Evolutionary conservation across 441 rosid species (phyloP).

Genomic region (Bruguiera hainesii): DNA sequence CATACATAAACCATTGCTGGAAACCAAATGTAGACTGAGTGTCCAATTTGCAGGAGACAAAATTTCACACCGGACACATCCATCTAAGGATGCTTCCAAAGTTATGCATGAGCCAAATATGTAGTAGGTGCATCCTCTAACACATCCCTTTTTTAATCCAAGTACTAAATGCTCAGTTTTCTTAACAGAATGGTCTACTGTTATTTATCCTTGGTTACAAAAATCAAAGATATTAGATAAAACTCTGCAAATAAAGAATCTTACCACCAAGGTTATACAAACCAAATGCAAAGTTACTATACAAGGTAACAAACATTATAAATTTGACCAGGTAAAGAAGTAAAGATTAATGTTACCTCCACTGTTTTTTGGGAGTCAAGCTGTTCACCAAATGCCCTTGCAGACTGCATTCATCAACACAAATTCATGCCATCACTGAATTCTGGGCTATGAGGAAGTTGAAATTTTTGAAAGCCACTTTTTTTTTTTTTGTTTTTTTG

Average conservation of each 20-base stretch:
- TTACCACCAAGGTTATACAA: background rate
- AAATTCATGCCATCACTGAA: background rate
- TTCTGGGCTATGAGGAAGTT: no score
- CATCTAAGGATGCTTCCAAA: no score
- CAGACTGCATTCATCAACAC: constrained; percentile 37
- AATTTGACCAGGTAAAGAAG: constrained; percentile 1
- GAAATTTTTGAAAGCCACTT: no score
- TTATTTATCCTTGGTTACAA: background rate
- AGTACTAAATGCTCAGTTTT: background rate
- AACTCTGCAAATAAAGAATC: no score
- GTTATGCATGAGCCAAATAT: no score
- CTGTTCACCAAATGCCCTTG: constrained; percentile 36
- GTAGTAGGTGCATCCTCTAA: background rate
- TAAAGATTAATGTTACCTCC: constrained; percentile 42
- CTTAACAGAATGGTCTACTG: background rate
- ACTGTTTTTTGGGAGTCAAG: constrained; percentile 41
- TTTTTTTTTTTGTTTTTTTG: no score
- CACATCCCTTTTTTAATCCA: background rate
- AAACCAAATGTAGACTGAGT: background rate
- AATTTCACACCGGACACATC: no score
- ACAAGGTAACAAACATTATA: background rate
- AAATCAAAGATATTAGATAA: background rate
- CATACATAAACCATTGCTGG: background rate
- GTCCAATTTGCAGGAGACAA: no score
- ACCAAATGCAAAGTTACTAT: constrained; percentile 9